Evolutionary conservation across 2,329 filamentous ascomycete genomes (phyloP), one percentile per base, ranked within the genome.

Genomic region (Xylariaceae sp.): DNA sequence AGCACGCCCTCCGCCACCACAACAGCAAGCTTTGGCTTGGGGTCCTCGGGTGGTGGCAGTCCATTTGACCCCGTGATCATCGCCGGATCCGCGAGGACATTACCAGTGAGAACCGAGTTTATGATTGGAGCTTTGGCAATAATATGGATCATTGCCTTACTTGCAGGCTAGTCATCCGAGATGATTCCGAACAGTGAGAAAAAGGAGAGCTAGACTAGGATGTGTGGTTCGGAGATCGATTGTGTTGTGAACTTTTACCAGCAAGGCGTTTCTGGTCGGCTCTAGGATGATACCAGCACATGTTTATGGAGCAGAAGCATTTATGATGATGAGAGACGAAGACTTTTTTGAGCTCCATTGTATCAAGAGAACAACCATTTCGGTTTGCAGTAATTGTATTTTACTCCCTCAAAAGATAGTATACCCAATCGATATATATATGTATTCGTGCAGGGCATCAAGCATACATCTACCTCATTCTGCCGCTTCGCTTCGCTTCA

Each of bases 21-120:
- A 15, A 51, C 48, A 42, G 11, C n/a, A 31, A 40, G 22, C 7
- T 14, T 44, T 12, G 27, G 40, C 32, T 39, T 39, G 17, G 54
- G 51, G 10, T 54, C 48, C 17, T 52, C 48, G 18, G 58, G 60
- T 17, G 58, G 60, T 38, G 60, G 58, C 18, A 61, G 58, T 39
- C 59, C 60, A 12, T 61, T 62, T 18, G 60, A 62, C 45, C 17
- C 44, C 9, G 48, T 52, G 17, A 44, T 47, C n/a, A 30, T 39
- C 18, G 42, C 36, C 7, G 36, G 47, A 2, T 45, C 44, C 31
- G 44, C 36, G 30, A 49, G 47, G 27, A 42, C 39, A 40, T 40
- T 31, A 17, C 36, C 39, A 38, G 42, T 19, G 12, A 38, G 39
- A 14, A 11, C 39, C 36, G 18, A 43, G 22, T 27, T 7, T 22